Evolutionary conservation across 768 basidiomycete genomes (phyloP).

Genomic region (Russula sp.): DNA sequence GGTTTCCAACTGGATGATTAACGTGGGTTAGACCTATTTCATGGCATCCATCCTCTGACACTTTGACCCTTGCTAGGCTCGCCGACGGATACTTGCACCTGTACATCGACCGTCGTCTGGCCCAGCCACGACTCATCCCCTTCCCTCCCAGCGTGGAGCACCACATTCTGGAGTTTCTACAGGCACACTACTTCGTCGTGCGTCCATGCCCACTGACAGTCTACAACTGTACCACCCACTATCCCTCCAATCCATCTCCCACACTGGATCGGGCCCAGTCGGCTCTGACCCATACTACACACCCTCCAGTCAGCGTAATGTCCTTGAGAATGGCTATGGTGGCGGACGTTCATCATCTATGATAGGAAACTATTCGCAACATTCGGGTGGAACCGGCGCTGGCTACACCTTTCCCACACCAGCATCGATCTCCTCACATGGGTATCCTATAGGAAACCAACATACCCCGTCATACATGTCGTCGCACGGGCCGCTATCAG

Average conservation of each 20-base stretch:
- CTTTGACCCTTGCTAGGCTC: constrained; percentile 44
- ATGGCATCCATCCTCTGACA: constrained; percentile 21
- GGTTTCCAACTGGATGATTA: constrained; percentile 93
- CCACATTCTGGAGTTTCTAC: constrained; percentile 25
- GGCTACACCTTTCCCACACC: constrained; percentile 24
- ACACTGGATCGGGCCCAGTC: constrained; percentile 20
- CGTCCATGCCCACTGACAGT: constrained; percentile 64
- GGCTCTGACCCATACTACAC: constrained; percentile 22
- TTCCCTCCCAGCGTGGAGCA: constrained; percentile 34
- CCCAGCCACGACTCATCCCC: constrained; percentile 74
- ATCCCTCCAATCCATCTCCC: constrained; percentile 54
- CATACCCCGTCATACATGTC: constrained; percentile 13
- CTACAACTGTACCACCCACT: constrained; percentile 76
- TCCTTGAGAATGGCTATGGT: constrained; percentile 18
- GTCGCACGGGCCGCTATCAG: constrained; percentile 12
- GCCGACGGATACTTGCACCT: constrained; percentile 77
- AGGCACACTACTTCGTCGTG: constrained; percentile 39
- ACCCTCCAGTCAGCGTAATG: constrained; percentile 16
- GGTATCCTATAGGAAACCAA: constrained; percentile 15
- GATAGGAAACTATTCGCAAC: constrained; percentile 14
- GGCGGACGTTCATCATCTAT: constrained; percentile 14
- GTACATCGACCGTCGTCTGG: constrained; percentile 70
- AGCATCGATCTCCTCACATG: constrained; percentile 14
- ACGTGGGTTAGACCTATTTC: constrained; percentile 40
- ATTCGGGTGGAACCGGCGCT: constrained; percentile 12